phyloP scores from a whole-genome alignment of 179 eudicot genomes.

The Corrigiola litoralis region DNA sequence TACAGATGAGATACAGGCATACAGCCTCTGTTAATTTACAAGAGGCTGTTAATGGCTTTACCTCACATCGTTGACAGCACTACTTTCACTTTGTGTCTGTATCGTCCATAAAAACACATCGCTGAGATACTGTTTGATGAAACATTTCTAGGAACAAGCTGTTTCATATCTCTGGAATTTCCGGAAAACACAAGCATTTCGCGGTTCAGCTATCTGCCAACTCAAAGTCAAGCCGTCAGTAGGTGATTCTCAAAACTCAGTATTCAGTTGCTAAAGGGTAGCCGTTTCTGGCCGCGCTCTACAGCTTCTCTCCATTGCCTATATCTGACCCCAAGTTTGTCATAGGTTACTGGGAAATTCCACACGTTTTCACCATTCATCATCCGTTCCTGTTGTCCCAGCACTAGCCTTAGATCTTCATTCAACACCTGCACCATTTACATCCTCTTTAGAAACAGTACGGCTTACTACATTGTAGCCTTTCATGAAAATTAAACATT shows the following conservation, averaged over 20 bases:
- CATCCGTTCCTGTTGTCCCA: slow-evolving; percentile 96
- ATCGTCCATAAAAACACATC: too few relatives aligned
- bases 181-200: too few relatives aligned
- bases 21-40: slow-evolving; percentile 8
- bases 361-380: slow-evolving; percentile 77
- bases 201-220: not conserved
- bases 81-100: slow-evolving; percentile 1
- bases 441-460: too few relatives aligned
- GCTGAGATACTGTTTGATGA: too few relatives aligned
- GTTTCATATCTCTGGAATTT: too few relatives aligned
- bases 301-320: slow-evolving; percentile 87
- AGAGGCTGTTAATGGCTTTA: not conserved
- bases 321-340: slow-evolving; percentile 90
- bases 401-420: slow-evolving; percentile 78
- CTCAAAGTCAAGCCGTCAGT: slow-evolving; percentile 11
- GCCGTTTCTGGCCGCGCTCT: slow-evolving; percentile 53
- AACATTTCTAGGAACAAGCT: too few relatives aligned
- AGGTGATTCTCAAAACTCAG: not conserved
- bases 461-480: too few relatives aligned
- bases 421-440: slow-evolving; percentile 54
- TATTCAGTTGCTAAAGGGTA: slow-evolving; percentile 41
- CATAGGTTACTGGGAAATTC: slow-evolving; percentile 86
- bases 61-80: slow-evolving; percentile 18
- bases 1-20: slow-evolving; percentile 8
- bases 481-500: too few relatives aligned